Evolutionary conservation across 768 basidiomycete genomes (phyloP).

Genomic region (Suillus variegatus): DNA sequence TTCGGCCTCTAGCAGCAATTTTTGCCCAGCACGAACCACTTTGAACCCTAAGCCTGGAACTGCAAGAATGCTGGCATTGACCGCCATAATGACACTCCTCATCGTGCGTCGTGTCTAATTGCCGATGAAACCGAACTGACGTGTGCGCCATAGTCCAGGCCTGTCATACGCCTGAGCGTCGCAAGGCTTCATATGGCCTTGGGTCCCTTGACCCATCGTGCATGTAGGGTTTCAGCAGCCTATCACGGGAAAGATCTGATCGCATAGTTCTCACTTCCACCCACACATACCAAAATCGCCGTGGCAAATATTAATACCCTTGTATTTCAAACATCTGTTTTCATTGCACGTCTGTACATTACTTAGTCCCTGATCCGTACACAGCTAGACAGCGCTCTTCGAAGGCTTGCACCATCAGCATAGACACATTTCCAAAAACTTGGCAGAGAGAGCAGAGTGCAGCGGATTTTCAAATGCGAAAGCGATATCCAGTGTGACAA

Average conservation of each 20-base stretch:
- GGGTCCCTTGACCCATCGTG: neutral
- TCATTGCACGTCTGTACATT: constrained; percentile 9
- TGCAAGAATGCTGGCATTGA: no score
- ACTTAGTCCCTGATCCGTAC: constrained; percentile 53
- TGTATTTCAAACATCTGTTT: neutral
- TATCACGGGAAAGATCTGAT: neutral
- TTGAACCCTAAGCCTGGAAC: no score
- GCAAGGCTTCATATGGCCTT: neutral
- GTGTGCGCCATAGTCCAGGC: no score
- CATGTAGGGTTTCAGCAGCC: neutral
- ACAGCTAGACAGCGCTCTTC: constrained; percentile 78
- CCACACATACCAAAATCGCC: no score
- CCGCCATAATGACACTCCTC: no score
- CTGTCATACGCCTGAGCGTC: neutral
- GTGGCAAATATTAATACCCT: no score
- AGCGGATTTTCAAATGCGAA: constrained; percentile 89
- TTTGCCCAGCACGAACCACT: neutral
- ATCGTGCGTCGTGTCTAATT: neutral
- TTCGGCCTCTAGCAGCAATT: neutral
- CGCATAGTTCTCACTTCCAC: neutral
- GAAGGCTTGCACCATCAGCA: constrained; percentile 90
- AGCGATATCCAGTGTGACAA: constrained; percentile 81
- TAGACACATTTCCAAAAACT: constrained; percentile 88
- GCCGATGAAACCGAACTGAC: neutral
- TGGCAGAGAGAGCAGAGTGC: constrained; percentile 78